Evolutionary conservation across 2,329 filamentous ascomycete species (phyloP).

Genomic region (Pezizomycotina sp.): DNA sequence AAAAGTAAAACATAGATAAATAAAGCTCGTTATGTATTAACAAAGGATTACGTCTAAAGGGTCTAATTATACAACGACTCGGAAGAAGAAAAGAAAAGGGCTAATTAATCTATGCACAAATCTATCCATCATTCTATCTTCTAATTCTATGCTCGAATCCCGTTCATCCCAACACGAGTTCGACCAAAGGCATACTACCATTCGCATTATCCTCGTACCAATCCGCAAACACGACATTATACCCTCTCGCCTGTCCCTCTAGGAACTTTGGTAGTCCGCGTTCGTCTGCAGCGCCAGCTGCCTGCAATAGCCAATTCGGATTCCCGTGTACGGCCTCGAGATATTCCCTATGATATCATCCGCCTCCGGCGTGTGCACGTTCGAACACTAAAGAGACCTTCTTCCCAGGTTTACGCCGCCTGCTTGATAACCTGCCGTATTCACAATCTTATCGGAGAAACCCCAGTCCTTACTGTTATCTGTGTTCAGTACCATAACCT

Average conservation of each 20-base stretch:
- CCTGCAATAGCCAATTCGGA: conserved; percentile 6
- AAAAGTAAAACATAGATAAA: no score
- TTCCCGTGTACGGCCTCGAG: conserved; percentile 9
- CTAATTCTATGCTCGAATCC: not conserved
- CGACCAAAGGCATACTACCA: conserved; percentile 5
- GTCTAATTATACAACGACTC: no score
- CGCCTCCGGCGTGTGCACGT: conserved; percentile 6
- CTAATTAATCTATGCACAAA: no score
- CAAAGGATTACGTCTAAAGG: no score
- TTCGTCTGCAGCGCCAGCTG: conserved; percentile 9
- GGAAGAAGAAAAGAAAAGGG: no score
- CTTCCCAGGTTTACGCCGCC: not conserved
- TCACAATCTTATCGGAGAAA: conserved; percentile 8
- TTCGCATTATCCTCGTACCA: conserved; percentile 9
- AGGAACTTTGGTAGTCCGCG: conserved; percentile 1
- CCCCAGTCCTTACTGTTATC: no score
- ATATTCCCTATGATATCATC: conserved; percentile 12
- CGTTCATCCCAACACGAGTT: conserved; percentile 11
- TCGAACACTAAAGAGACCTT: conserved; percentile 8
- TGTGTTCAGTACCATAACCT: conserved; percentile 14
- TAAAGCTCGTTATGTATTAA: no score
- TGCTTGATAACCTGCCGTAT: conserved; percentile 10
- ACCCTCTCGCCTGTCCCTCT: conserved; percentile 6
- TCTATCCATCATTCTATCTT: not conserved
- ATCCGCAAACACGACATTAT: conserved; percentile 13